phyloP scores from a whole-genome alignment of 1,139 yeast species.

The Geotrichum bryndzae region DNA sequence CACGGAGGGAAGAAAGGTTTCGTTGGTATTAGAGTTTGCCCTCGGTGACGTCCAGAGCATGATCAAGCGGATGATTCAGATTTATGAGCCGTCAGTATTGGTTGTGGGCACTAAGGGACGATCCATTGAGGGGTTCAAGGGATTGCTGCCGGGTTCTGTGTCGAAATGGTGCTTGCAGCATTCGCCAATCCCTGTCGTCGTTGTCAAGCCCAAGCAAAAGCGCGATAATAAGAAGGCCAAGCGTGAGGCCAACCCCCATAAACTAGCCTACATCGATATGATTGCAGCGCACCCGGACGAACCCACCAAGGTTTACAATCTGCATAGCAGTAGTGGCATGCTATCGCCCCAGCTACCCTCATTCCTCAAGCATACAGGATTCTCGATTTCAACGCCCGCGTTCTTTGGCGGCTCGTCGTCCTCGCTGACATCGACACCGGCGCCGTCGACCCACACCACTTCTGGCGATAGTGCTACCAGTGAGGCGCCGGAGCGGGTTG shows the following conservation, averaged over 20 bases:
- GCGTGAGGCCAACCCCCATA: conserved; percentile 33
- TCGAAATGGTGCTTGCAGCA: conserved; percentile 62
- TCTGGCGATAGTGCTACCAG: neutral
- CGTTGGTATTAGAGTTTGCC: conserved; percentile 54
- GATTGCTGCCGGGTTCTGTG: conserved; percentile 41
- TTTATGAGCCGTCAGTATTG: conserved; percentile 60
- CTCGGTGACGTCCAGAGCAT: conserved; percentile 57
- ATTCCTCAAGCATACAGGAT: conserved; percentile 8
- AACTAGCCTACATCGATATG: conserved; percentile 15
- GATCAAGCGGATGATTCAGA: conserved; percentile 48
- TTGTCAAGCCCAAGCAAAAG: conserved; percentile 54
- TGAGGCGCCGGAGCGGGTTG: conserved; percentile 8
- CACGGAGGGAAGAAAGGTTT: conserved; percentile 27
- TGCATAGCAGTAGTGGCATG: conserved; percentile 20
- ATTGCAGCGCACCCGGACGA: conserved; percentile 15
- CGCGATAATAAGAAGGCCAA: conserved; percentile 32
- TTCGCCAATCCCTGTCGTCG: conserved; percentile 62
- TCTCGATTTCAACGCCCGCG: neutral
- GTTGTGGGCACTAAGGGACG: conserved; percentile 55
- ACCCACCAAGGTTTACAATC: conserved; percentile 18
- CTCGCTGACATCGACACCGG: neutral
- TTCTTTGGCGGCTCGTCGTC: neutral
- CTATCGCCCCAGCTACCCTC: conserved; percentile 20
- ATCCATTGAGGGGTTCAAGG: conserved; percentile 42
- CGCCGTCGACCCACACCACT: neutral